Evolutionary conservation across 352 stramenopile genomes (phyloP), one percentile per base, ranked within the genome.

Genomic region (Pythium monospermum): DNA sequence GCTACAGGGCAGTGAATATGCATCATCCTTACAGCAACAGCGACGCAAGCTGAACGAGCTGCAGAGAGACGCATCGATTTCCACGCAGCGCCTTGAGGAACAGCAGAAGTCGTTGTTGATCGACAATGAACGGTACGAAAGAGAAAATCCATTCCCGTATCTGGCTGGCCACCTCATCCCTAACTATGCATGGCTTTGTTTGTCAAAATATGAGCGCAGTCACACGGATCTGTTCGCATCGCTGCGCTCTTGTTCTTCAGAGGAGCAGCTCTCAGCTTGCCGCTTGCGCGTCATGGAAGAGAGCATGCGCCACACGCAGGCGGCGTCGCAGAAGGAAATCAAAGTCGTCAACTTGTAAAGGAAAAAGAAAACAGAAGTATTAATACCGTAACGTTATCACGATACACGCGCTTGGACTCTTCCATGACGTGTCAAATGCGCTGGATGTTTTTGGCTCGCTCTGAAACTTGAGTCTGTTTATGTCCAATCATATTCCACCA

Each of bases 341-440:
- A 47, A 57, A 19, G 48, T 56, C 46, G 44, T 65, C 45, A 58
- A 58, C 22, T 25, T 65, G 3, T 65, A 45, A 39, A n/a, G n/a
- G n/a, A n/a, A n/a, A n/a, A n/a, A n/a, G n/a, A n/a, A n/a, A n/a
- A n/a, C n/a, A n/a, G n/a, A n/a, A n/a, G n/a, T n/a, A n/a, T n/a
- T n/a, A n/a, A n/a, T n/a, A n/a, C n/a, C n/a, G 6, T 6, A 33
- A 11, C 16, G 6, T 19, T 26, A 6, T 21, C 35, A 36, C 33
- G 16, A 28, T 22, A 11, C 6, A 39, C 22, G 6, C 18, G 27
- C 19, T 22, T 43, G 30, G 39, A 47, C 21, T 37, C 12, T 23
- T 48, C 21, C 19, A 12, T 25, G 4, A 19, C 50, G 21, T 53
- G 45, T 53, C 12, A n/a, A n/a, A n/a, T n/a, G n/a, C n/a, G n/a